Conservation (phyloP, 352 stramenopile genomes). For the Phytophthora rubi region DNA sequence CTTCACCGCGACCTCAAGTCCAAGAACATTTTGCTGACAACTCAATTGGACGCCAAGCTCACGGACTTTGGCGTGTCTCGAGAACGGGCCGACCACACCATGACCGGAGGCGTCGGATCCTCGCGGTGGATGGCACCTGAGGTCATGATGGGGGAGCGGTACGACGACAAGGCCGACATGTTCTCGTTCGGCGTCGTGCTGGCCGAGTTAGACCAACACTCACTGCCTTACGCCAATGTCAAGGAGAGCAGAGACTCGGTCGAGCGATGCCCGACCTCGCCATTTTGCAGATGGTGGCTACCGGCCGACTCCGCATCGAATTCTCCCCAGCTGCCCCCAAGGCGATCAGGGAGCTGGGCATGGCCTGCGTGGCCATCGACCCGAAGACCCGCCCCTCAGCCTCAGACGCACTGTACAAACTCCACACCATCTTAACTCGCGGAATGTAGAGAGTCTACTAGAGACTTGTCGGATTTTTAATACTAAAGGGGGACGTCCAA, state of each 20-base stretch:
- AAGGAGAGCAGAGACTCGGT: conserved; percentile 33
- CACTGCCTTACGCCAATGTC: conserved; percentile 38
- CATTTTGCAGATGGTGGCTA: conserved; percentile 57
- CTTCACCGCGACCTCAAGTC: conserved; percentile 45
- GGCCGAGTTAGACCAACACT: conserved; percentile 44
- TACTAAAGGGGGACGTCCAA: conserved; percentile 19
- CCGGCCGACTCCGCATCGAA: conserved; percentile 42
- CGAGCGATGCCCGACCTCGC: conserved; percentile 40
- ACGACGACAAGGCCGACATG: conserved; percentile 55
- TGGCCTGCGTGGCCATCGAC: conserved; percentile 48
- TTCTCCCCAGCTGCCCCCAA: conserved; percentile 38
- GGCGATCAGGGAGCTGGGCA: conserved; percentile 37
- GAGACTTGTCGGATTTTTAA: conserved; percentile 9
- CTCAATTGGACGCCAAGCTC: conserved; percentile 37
- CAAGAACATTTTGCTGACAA: conserved; percentile 44
- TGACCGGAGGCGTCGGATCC: conserved; percentile 48
- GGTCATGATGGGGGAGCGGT: conserved; percentile 51
- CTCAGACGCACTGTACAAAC: conserved; percentile 47
- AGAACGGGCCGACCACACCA: conserved; percentile 39
- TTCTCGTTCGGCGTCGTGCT: conserved; percentile 57
- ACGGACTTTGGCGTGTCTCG: conserved; percentile 48
- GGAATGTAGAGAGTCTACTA: conserved; percentile 10
- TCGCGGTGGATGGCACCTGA: conserved; percentile 55
- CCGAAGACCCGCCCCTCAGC: conserved; percentile 42
- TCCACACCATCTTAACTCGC: conserved; percentile 42